Percentiles rank a stretch among this genome's conserved stretches.
Conservation (phyloP, 2,329 filamentous ascomycete genomes). For the Penicillium freii region DNA sequence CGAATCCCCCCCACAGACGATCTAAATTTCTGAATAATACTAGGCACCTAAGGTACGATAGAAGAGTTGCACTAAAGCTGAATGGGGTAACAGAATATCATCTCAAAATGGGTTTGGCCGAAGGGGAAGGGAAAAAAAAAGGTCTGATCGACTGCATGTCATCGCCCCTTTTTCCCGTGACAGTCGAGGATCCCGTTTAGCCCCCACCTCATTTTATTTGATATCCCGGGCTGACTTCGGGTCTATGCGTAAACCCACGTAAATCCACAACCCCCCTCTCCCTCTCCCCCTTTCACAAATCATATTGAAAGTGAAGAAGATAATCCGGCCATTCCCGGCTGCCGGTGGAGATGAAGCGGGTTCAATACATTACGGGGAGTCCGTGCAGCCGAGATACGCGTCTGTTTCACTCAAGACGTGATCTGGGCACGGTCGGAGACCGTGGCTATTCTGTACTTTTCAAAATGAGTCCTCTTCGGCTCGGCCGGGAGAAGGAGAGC, state of each 20-base stretch:
- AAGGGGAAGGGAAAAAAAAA: slow-evolving; percentile 6
- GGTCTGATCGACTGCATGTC: slow-evolving; percentile 26
- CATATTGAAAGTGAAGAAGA: neutral
- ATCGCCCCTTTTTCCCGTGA: slow-evolving; percentile 19
- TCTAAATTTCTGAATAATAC: slow-evolving; percentile 3
- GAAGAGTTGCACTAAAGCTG: neutral
- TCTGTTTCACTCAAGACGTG: slow-evolving; percentile 30
- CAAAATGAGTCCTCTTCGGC: neutral
- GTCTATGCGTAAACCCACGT: slow-evolving; percentile 2
- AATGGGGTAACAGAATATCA: neutral
- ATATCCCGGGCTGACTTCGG: neutral
- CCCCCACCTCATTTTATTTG: slow-evolving; percentile 5
- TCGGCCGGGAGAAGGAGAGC: slow-evolving; percentile 8
- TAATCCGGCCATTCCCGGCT: slow-evolving; percentile 26
- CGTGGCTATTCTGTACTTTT: slow-evolving; percentile 1
- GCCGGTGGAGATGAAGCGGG: slow-evolving; percentile 18
- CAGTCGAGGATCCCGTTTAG: slow-evolving; percentile 7
- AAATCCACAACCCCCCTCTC: neutral
- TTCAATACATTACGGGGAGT: slow-evolving; percentile 15
- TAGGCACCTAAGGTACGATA: neutral
- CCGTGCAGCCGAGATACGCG: slow-evolving; percentile 39
- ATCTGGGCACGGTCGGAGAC: slow-evolving; percentile 10
- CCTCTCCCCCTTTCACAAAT: neutral
- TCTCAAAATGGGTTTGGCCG: neutral
- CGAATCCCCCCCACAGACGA: neutral